Evolutionary conservation across 441 rosid species (phyloP).

Genomic region (Pelargonium citronellum): DNA sequence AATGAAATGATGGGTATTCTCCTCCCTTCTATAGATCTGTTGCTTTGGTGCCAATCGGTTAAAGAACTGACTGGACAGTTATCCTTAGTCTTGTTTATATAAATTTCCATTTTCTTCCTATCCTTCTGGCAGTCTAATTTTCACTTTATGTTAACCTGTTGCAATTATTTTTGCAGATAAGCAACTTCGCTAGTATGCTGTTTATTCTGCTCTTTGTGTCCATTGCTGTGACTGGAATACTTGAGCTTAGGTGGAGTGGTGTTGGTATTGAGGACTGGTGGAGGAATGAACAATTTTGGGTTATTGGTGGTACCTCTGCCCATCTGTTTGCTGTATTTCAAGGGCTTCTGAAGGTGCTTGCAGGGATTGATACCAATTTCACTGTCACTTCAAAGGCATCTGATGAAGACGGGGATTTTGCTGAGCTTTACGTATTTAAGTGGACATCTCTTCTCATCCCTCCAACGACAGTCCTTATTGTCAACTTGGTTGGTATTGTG

Average conservation of each 20-base stretch:
- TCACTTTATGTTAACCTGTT: constrained; percentile 16
- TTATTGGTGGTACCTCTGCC: constrained; percentile 87
- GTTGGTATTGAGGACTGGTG: constrained; percentile 96
- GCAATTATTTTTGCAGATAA: constrained; percentile 48
- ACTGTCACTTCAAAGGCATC: constrained; percentile 90
- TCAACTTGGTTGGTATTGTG: constrained; percentile 73
- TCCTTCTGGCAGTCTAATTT: background rate
- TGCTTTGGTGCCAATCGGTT: too few species aligned
- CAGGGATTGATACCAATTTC: constrained; percentile 85
- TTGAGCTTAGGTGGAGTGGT: constrained; percentile 97
- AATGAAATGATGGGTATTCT: too few species aligned
- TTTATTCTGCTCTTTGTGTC: constrained; percentile 85
- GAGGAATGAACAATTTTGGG: constrained; percentile 99
- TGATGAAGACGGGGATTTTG: constrained; percentile 70
- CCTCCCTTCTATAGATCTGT: too few species aligned
- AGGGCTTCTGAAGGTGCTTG: constrained; percentile 90
- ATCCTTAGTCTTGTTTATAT: too few species aligned
- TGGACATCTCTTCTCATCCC: constrained; percentile 90
- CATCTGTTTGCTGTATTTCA: constrained; percentile 92
- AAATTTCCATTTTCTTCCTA: too few species aligned
- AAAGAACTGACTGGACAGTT: too few species aligned
- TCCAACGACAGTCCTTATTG: constrained; percentile 64
- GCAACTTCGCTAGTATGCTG: constrained; percentile 74
- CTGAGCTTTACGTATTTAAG: constrained; percentile 84
- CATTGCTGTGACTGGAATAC: constrained; percentile 74